A percentile compares a stretch with the other conserved stretches of the same genome.
These are phyloP conservation scores for Hypomyces rosellus DNA, from an alignment of 2,329 filamentous ascomycete genomes.

Conservation along the genomic window DNA sequence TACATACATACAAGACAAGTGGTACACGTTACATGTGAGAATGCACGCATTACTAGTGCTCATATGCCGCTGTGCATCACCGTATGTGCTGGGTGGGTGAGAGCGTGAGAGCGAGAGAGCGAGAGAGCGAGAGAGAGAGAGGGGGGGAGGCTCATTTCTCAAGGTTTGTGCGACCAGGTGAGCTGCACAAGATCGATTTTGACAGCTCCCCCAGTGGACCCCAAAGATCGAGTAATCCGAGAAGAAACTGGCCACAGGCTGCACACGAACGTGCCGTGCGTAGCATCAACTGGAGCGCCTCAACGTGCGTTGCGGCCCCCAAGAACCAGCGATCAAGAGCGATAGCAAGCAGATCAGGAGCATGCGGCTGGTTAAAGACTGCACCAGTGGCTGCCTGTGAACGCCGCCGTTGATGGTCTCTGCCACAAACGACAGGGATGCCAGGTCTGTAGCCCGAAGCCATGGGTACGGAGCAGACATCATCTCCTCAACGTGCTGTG, in stretches of 20 bases:
- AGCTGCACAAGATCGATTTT: constrained; percentile 12
- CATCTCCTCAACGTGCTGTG: background rate
- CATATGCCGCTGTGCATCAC: background rate
- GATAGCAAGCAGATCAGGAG: constrained; percentile 4
- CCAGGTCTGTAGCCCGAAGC: no score
- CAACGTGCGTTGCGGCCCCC: constrained; percentile 7
- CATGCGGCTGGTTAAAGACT: constrained; percentile 7
- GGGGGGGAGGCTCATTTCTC: no score
- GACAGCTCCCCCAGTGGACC: constrained; percentile 12
- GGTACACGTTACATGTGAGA: background rate
- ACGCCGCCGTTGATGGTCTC: background rate
- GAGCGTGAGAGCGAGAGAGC: background rate
- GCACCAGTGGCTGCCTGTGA: background rate
- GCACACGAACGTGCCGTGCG: constrained; percentile 5
- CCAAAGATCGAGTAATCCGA: background rate
- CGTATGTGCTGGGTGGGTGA: background rate
- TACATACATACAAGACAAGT: background rate
- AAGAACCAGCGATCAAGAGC: background rate
- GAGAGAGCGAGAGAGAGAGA: background rate
- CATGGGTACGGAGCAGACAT: background rate
- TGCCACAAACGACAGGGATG: no score
- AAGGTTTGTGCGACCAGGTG: constrained; percentile 3
- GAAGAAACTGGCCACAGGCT: background rate
- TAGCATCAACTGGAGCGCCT: constrained; percentile 3
- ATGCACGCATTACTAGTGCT: background rate